phyloP scores from a whole-genome alignment of 1,139 yeast species.

The Geotrichum aggregatum region DNA sequence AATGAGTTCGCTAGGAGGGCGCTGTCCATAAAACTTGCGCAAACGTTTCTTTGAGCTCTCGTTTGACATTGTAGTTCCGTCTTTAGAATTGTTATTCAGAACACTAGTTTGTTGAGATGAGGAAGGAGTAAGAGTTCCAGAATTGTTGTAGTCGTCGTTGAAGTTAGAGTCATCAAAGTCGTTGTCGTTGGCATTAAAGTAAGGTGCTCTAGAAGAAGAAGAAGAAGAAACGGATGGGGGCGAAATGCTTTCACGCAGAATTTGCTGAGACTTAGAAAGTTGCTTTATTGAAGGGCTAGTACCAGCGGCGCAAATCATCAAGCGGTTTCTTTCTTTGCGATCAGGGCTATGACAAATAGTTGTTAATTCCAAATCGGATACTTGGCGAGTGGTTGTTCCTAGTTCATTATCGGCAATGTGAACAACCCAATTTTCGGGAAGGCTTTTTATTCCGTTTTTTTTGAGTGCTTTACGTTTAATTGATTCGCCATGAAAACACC shows the following conservation, averaged over 20 bases:
- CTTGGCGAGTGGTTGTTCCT: slow-evolving; percentile 45
- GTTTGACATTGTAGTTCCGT: slow-evolving; percentile 3
- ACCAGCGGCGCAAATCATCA: slow-evolving; percentile 62
- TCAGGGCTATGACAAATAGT: slow-evolving; percentile 77
- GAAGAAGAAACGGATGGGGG: slow-evolving; percentile 3
- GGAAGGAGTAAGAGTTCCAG: slow-evolving; percentile 19
- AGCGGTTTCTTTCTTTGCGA: slow-evolving; percentile 64
- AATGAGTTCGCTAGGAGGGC: slow-evolving; percentile 91
- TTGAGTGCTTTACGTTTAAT: slow-evolving; percentile 68
- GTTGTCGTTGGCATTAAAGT: background rate
- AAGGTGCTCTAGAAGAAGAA: background rate
- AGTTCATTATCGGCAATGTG: slow-evolving; percentile 42
- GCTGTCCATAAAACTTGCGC: slow-evolving; percentile 64
- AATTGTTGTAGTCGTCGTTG: slow-evolving; percentile 20
- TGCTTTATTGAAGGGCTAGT: slow-evolving; percentile 67
- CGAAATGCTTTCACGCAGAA: slow-evolving; percentile 26
- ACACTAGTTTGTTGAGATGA: slow-evolving; percentile 1
- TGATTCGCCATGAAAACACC: slow-evolving; percentile 76
- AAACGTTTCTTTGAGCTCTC: slow-evolving; percentile 28
- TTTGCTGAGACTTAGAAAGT: slow-evolving; percentile 55
- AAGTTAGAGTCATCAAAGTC: background rate
- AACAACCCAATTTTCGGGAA: slow-evolving; percentile 50
- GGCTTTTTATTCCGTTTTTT: slow-evolving; percentile 45
- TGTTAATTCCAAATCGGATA: slow-evolving; percentile 76
- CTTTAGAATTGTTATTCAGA: background rate